Evolutionary conservation across 208 protist genomes (phyloP), one percentile per base, ranked within the genome.

Genomic region (Trypanosoma theileri): DNA sequence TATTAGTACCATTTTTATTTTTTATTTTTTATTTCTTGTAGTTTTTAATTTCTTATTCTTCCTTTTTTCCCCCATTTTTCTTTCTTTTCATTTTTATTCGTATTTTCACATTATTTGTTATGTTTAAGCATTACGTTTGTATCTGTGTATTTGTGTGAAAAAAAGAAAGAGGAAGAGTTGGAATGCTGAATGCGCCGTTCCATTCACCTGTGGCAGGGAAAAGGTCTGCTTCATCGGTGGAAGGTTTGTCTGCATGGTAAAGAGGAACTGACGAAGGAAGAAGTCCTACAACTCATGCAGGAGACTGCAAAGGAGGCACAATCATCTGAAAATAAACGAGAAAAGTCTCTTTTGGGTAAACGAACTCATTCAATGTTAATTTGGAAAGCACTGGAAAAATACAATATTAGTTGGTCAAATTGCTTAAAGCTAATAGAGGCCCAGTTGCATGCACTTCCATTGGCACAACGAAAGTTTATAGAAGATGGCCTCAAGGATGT

Each of bases 341-440:
- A 21, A 6, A 69, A 17, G 9, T 51, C 59, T 22, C 52, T 79
- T 1, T 62, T 82, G 7, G 66, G 68, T 8, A 59, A 53, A 4
- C 66, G 51, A 8, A 44, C 41, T 19, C 57, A 68, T n/a, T 85
- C 88, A 9, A 13, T 76, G 44, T 45, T 81, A 16, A 76, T 94
- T 28, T 94, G 88, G 88, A 45, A 54, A 11, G 57, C 76, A 3
- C 58, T 94, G 40, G 77, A 67, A 14, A 76, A 72, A 4, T 78
- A 90, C 16, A 73, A 81, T 0, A 73, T 91, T 40, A 58, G 68
- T 22, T 89, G 83, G 88, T 48, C 61, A 40, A 69, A 59, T 10
- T 76, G 79, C 10, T 67, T 88, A 62, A 58, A 14, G 9, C 73
- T 94, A 42, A 51, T 81, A 51, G 54, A 75, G 2, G 59, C 60